Percentiles rank a stretch among this genome's conserved stretches.
Conservation (phyloP, 169 alveolate genomes). For the Cryptosporidium felis region DNA sequence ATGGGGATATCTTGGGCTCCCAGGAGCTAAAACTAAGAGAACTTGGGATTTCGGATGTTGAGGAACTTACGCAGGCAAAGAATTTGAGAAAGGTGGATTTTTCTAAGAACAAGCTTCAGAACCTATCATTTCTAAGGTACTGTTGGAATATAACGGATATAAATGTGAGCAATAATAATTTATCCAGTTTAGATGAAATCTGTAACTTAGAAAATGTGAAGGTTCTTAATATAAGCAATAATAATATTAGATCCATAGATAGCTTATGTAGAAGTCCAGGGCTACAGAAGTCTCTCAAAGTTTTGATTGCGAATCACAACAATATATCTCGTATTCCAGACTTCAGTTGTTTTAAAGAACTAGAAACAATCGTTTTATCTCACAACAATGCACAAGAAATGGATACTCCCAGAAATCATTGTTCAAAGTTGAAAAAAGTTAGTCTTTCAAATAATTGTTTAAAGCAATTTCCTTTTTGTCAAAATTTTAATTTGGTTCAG, state of each 20-base stretch:
- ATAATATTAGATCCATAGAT: conserved; percentile 38
- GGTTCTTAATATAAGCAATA: conserved; percentile 40
- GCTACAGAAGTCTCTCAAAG: conserved; percentile 28
- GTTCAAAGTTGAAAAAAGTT: conserved; percentile 18
- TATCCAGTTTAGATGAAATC: not conserved
- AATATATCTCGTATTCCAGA: conserved; percentile 45
- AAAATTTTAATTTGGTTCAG: conserved; percentile 41
- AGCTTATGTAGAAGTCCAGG: conserved; percentile 14
- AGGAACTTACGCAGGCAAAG: conserved; percentile 51
- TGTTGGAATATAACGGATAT: conserved; percentile 62
- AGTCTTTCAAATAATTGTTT: conserved; percentile 38
- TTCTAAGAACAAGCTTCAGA: conserved; percentile 23
- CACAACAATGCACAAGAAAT: conserved; percentile 24
- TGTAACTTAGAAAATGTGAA: conserved; percentile 28
- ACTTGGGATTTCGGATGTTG: conserved; percentile 3
- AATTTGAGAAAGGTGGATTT: conserved; percentile 43
- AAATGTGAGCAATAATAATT: conserved; percentile 43
- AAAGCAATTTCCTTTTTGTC: conserved; percentile 39
- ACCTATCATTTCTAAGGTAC: conserved; percentile 1
- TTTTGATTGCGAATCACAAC: conserved; percentile 59
- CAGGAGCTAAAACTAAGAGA: conserved; percentile 5
- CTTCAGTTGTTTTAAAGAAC: conserved; percentile 27
- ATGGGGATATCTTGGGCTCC: conserved; percentile 42
- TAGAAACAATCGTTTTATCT: conserved; percentile 48
- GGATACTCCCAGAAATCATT: conserved; percentile 27